Percentiles rank a stretch among this genome's conserved stretches.
These are phyloP conservation scores for Diaporthe sp. DNA, from an alignment of 2,329 filamentous ascomycete genomes.

Conservation along the genomic window DNA sequence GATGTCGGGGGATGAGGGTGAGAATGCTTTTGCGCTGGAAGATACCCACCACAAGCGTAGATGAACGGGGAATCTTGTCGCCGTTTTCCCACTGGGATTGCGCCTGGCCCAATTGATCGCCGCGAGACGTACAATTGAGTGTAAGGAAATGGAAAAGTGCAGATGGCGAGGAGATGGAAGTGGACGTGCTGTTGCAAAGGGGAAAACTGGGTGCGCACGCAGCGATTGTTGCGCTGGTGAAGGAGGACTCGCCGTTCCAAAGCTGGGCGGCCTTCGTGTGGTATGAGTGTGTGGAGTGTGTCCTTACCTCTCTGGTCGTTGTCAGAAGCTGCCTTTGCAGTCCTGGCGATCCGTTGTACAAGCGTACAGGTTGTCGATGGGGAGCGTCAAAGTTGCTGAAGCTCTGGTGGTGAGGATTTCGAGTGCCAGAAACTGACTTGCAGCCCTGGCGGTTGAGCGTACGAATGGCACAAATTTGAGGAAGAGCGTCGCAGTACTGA, in stretches of 20 bases:
- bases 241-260: background rate
- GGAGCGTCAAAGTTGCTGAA: conserved; percentile 20
- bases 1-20: background rate
- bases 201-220: background rate
- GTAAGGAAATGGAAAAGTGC: background rate
- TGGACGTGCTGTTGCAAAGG: background rate
- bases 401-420: background rate
- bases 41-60: background rate
- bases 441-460: conserved; percentile 10
- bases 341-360: conserved; percentile 27
- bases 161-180: background rate
- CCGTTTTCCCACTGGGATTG: background rate
- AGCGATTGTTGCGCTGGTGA: background rate
- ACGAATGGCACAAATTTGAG: conserved; percentile 6
- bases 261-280: background rate
- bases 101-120: background rate
- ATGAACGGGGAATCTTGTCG: background rate
- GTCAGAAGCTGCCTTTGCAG: conserved; percentile 18
- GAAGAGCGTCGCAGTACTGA: conserved; percentile 12
- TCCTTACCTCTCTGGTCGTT: background rate
- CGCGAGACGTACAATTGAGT: background rate
- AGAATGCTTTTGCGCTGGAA: background rate
- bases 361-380: conserved; percentile 4
- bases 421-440: conserved; percentile 6
- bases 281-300: background rate